Conservation (phyloP, 176 grass and related monocot species). For the Rhipidocladum racemiflorum region DNA sequence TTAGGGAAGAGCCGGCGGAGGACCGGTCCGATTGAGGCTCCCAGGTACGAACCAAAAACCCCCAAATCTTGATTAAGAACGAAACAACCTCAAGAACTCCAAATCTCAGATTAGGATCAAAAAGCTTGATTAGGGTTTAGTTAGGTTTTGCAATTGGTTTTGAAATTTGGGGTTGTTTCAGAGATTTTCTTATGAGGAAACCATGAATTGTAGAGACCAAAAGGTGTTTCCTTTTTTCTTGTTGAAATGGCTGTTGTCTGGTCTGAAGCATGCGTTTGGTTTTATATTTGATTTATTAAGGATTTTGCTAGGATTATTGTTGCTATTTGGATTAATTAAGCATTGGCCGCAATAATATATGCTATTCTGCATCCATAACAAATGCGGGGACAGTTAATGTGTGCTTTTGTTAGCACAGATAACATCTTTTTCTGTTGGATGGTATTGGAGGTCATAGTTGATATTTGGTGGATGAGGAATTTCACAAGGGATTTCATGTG, state of each 20-base stretch:
- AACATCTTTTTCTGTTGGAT: not conserved
- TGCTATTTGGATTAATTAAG: not conserved
- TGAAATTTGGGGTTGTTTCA: too few relatives aligned
- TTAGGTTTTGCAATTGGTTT: too few relatives aligned
- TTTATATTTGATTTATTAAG: not conserved
- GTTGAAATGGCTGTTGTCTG: not conserved
- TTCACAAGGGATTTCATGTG: not conserved
- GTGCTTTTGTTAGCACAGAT: not conserved
- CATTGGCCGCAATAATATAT: not conserved
- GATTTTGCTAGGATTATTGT: not conserved
- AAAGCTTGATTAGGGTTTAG: too few relatives aligned
- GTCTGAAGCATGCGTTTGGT: not conserved
- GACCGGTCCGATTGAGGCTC: too few relatives aligned
- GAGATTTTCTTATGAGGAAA: not conserved
- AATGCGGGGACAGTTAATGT: not conserved
- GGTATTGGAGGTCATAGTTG: conserved; percentile 3
- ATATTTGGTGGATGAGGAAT: not conserved
- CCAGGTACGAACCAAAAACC: too few relatives aligned
- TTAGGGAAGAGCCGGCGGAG: too few relatives aligned
- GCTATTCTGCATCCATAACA: not conserved
- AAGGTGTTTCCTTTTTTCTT: not conserved
- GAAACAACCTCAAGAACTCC: too few relatives aligned
- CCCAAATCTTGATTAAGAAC: too few relatives aligned
- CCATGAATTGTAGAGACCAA: not conserved
- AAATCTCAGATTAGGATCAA: too few relatives aligned